These are phyloP conservation scores for Blyttiomyces sp. DNA, from an alignment of 371 early-diverging fungal genomes.

Conservation along the genomic window DNA sequence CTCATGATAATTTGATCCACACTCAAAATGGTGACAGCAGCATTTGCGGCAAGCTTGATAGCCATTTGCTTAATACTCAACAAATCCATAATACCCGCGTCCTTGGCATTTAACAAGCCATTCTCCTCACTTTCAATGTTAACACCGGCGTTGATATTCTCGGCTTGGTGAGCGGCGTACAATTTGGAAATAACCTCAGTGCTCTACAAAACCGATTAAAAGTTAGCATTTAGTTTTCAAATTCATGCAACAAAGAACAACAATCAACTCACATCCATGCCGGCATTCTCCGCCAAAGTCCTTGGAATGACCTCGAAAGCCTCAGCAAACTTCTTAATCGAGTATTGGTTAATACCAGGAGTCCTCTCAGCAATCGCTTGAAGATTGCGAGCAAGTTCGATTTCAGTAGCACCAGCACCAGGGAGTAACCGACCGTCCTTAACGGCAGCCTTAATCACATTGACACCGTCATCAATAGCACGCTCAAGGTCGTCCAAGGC, in stretches of 20 bases:
- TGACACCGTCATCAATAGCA: conserved; percentile 97
- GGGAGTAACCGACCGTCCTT: conserved; percentile 85
- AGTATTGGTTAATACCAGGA: conserved; percentile 92
- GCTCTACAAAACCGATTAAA: conserved; percentile 33
- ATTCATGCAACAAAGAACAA: neutral
- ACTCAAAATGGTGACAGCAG: conserved; percentile 90
- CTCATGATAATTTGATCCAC: conserved; percentile 99
- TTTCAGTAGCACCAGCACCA: conserved; percentile 96
- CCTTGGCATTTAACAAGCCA: conserved; percentile 74
- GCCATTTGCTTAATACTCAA: conserved; percentile 82
- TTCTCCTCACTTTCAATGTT: conserved; percentile 78
- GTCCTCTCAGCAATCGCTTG: conserved; percentile 54
- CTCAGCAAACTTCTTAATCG: conserved; percentile 94
- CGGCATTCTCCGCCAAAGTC: conserved; percentile 95
- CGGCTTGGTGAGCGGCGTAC: conserved; percentile 88
- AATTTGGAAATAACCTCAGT: conserved; percentile 90
- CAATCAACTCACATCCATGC: conserved; percentile 69
- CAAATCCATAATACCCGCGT: conserved; percentile 75
- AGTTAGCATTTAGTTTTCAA: neutral
- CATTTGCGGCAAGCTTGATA: conserved; percentile 84
- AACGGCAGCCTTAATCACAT: conserved; percentile 90
- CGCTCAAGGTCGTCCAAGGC: conserved; percentile 96
- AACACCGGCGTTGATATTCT: conserved; percentile 64
- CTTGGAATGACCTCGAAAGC: conserved; percentile 94
- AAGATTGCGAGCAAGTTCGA: conserved; percentile 73